These are phyloP conservation scores for Raphanus hybrid DNA, from an alignment of 441 rosid genomes.

Conservation along the genomic window DNA sequence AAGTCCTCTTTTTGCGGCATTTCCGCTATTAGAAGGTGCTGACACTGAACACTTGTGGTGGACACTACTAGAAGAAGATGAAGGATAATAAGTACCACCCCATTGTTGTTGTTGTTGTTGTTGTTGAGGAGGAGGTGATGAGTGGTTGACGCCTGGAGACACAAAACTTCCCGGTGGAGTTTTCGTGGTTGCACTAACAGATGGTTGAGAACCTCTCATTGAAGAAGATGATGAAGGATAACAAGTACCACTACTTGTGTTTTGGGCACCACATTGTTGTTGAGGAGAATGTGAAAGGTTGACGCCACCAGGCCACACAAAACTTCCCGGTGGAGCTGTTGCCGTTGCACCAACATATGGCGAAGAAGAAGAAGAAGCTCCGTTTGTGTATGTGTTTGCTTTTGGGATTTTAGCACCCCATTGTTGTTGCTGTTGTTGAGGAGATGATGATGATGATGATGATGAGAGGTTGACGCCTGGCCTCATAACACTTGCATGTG, in stretches of 20 bases:
- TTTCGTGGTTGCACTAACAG: not conserved
- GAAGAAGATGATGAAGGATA: not conserved
- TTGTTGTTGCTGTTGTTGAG: slow-evolving; percentile 8
- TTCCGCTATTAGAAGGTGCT: not conserved
- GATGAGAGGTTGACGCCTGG: not conserved
- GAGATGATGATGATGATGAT: not conserved
- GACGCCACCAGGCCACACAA: too few species aligned
- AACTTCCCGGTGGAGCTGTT: not conserved
- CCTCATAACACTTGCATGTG: not conserved
- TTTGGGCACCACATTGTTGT: not conserved
- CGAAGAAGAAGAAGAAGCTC: slow-evolving; percentile 7
- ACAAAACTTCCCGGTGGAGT: not conserved
- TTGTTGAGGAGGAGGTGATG: not conserved
- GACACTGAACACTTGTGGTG: not conserved
- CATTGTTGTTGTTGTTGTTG: slow-evolving; percentile 2
- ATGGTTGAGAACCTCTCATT: not conserved
- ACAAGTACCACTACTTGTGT: not conserved
- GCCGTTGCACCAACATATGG: not conserved
- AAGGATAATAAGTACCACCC: slow-evolving; percentile 6
- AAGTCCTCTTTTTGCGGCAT: not conserved
- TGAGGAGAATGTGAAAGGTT: not conserved
- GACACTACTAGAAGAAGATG: not conserved
- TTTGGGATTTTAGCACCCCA: not conserved
- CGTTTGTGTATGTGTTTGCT: slow-evolving; percentile 22
- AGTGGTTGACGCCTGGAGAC: not conserved